Evolutionary conservation across 1,139 yeast species (phyloP), one percentile per base, ranked within the genome.

Genomic region (Groenewaldozyma auringiensis): DNA sequence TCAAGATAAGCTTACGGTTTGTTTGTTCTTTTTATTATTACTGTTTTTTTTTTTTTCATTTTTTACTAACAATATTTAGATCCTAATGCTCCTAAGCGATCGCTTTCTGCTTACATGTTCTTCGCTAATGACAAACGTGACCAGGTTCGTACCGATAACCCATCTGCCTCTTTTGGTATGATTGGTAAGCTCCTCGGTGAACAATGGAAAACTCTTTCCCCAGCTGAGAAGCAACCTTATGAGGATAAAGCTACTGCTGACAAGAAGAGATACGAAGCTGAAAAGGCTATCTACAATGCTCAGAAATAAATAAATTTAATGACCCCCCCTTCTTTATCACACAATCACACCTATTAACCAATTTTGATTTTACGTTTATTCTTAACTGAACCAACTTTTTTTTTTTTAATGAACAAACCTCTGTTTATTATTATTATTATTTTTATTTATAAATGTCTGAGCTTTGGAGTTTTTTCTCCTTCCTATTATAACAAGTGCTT

Each of bases 51-150:
- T 25, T 25, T 25, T 25, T 25, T 25, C 11, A 8, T 25, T 25
- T 25, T 25, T 25, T 25, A 25, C 11, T 25, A 25, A 8, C 11
- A 25, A 8, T 25, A 25, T 25, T 25, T 36, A 70, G 96, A 92
- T 71, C 97, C 97, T 73, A 89, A 89, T 70, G 98, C 98, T 55
- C 98, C 98, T 68, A 92, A 92, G 86, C 83, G 97, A 71, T 87
- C 97, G 34, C 75, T 92, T 66, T 87, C 96, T 52, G 96, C 97
- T 47, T 92, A 92, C 81, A 89, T 92, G 97, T 89, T 85, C 78
- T 92, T 89, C 65, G 97, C 98, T 61, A 88, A 87, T 65, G 96
- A 88, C 64, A 84, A 85, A 79, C 88, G 97, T 75, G 96, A 89
- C 69, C 78, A 80, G 56, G 95, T 92, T 59, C 79, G 95, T 69